Percentiles rank a stretch among this genome's conserved stretches.
These are phyloP conservation scores for Parietichytrium sp. DNA, from an alignment of 108 stramenopile species.

Conservation along the genomic window DNA sequence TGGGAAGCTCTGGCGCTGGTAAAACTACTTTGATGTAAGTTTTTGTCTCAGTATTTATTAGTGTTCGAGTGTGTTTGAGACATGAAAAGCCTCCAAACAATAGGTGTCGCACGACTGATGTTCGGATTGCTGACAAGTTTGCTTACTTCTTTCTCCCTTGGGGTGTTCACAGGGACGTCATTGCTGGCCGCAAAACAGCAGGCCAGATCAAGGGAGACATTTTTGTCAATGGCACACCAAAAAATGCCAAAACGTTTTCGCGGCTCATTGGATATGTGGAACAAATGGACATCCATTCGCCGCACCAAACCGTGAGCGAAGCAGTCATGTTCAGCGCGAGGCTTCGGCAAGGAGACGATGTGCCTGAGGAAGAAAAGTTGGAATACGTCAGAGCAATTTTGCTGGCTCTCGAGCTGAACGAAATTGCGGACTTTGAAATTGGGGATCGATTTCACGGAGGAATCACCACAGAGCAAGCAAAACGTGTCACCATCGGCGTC, in stretches of 20 bases:
- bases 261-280: conserved; percentile 64
- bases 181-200: conserved; percentile 65
- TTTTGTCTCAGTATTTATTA: no score
- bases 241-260: conserved; percentile 40
- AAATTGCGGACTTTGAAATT: conserved; percentile 57
- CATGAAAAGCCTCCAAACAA: no score
- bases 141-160: no score
- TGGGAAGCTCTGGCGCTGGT: conserved; percentile 58
- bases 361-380: conserved; percentile 11
- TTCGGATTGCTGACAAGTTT: no score
- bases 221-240: conserved; percentile 38
- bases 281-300: conserved; percentile 66
- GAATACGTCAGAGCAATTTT: conserved; percentile 54
- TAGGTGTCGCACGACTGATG: no score
- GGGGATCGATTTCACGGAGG: not conserved
- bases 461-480: conserved; percentile 67
- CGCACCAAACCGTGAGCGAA: conserved; percentile 67
- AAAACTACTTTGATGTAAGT: conserved; percentile 68
- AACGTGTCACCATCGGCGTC: conserved; percentile 68
- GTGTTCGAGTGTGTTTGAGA: no score
- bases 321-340: conserved; percentile 58
- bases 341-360: not conserved
- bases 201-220: conserved; percentile 21
- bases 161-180: no score
- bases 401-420: conserved; percentile 65